Evolutionary conservation across 768 basidiomycete genomes (phyloP).

Genomic region (Dentipellis fragilis): DNA sequence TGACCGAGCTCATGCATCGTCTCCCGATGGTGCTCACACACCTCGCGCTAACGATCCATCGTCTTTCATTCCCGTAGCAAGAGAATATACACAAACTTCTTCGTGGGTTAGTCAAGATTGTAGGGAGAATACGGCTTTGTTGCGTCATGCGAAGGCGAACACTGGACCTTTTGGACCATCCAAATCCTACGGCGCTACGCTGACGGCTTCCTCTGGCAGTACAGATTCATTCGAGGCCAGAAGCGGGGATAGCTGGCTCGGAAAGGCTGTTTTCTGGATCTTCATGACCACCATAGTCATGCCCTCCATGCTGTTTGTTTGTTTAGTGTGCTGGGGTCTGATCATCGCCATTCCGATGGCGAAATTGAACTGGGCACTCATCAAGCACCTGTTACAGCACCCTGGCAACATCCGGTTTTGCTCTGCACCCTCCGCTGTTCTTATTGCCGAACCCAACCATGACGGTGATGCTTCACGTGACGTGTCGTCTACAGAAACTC

Average conservation of each 20-base stretch:
- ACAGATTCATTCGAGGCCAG: too few relatives aligned
- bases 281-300: conserved; percentile 69
- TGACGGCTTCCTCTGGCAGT: too few relatives aligned
- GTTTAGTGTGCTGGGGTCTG: conserved; percentile 88
- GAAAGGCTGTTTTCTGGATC: conserved; percentile 76
- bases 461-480: conserved; percentile 18
- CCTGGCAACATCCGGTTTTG: conserved; percentile 89
- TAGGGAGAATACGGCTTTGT: too few relatives aligned
- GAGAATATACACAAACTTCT: neutral
- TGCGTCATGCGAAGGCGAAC: neutral
- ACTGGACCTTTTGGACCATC: conserved; percentile 24
- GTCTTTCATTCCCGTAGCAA: too few relatives aligned
- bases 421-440: conserved; percentile 67
- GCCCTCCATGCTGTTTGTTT: conserved; percentile 81
- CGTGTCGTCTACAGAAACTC: conserved; percentile 23
- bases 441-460: conserved; percentile 27
- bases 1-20: neutral
- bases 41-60: neutral
- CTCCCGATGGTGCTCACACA: neutral
- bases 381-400: conserved; percentile 68
- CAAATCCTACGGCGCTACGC: conserved; percentile 65
- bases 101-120: too few relatives aligned
- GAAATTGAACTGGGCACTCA: conserved; percentile 89
- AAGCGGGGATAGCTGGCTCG: conserved; percentile 52
- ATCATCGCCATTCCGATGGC: conserved; percentile 98